A percentile compares a stretch with the other conserved stretches of the same genome.
Evolutionary conservation across 73 alveolate species (phyloP).

Genomic region (Halteria grandinella): DNA sequence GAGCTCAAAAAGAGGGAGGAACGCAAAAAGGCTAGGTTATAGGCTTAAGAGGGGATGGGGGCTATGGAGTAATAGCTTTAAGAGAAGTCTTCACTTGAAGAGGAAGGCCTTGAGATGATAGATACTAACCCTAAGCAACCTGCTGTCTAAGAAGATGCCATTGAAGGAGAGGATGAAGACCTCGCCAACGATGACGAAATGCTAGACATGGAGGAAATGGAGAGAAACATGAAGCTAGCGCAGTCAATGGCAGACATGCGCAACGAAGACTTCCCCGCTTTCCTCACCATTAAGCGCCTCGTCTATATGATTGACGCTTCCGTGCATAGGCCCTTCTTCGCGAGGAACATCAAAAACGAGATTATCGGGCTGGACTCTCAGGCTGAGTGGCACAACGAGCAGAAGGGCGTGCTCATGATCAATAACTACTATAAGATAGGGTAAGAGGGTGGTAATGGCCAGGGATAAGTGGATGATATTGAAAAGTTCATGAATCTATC

Average conservation of each 20-base stretch:
- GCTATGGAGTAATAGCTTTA: no score
- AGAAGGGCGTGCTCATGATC: conserved; percentile 61
- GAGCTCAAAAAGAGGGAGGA: conserved; percentile 62
- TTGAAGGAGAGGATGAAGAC: background rate
- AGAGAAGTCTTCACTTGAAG: no score
- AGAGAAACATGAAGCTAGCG: conserved; percentile 51
- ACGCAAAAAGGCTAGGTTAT: background rate
- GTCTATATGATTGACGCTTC: conserved; percentile 76
- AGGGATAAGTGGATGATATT: no score
- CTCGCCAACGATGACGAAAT: conserved; percentile 4
- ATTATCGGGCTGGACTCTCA: conserved; percentile 56
- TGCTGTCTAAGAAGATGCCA: background rate
- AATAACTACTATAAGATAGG: conserved; percentile 58
- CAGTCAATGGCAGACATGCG: conserved; percentile 5
- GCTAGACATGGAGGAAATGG: conserved; percentile 59
- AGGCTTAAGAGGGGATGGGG: conserved; percentile 14
- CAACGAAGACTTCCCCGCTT: conserved; percentile 76
- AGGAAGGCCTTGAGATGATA: no score
- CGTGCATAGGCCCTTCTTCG: conserved; percentile 72
- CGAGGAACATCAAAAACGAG: conserved; percentile 51
- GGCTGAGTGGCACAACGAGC: conserved; percentile 81
- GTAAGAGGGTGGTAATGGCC: no score
- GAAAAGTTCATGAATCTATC: no score
- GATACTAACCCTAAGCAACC: background rate
- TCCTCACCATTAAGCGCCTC: conserved; percentile 70